Conservation (phyloP, 768 basidiomycete genomes). For the Mycena belliarum region DNA sequence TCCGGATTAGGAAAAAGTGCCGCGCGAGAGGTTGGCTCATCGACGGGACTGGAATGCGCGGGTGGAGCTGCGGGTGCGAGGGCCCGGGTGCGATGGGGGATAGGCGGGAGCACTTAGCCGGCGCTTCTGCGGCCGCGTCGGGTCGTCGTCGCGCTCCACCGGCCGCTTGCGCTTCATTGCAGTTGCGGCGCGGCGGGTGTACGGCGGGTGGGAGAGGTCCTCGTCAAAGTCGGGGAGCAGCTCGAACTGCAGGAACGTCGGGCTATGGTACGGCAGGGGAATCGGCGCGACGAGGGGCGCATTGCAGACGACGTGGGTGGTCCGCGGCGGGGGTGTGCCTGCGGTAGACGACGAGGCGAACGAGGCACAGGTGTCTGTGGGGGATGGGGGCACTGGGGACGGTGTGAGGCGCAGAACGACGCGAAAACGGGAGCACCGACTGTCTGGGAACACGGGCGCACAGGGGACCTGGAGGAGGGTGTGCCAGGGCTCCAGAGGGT, state of each 20-base stretch:
- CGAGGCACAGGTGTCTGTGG: constrained; percentile 35
- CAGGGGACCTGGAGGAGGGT: constrained; percentile 21
- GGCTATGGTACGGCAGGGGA: constrained; percentile 70
- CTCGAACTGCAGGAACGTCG: constrained; percentile 68
- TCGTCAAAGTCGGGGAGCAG: constrained; percentile 65
- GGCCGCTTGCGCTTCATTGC: constrained; percentile 52
- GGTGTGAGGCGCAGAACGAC: not conserved
- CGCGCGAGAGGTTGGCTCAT: too few species aligned
- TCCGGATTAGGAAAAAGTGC: constrained; percentile 9
- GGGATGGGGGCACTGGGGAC: constrained; percentile 43
- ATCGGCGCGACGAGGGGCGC: constrained; percentile 69
- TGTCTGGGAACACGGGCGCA: constrained; percentile 25
- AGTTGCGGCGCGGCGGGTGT: constrained; percentile 34
- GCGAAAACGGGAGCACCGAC: constrained; percentile 21
- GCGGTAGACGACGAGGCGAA: constrained; percentile 24
- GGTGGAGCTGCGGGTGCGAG: constrained; percentile 15
- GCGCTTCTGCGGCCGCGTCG: constrained; percentile 21
- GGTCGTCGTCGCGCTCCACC: constrained; percentile 13
- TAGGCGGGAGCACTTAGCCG: constrained; percentile 10
- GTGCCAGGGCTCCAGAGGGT: constrained; percentile 19
- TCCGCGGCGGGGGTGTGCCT: constrained; percentile 27
- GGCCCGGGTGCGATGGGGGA: not conserved
- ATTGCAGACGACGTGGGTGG: constrained; percentile 58
- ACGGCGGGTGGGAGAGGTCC: constrained; percentile 70
- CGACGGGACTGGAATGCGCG: constrained; percentile 13